Evolutionary conservation across 768 basidiomycete genomes (phyloP).

Genomic region (Erythrobasidium yunnanense): DNA sequence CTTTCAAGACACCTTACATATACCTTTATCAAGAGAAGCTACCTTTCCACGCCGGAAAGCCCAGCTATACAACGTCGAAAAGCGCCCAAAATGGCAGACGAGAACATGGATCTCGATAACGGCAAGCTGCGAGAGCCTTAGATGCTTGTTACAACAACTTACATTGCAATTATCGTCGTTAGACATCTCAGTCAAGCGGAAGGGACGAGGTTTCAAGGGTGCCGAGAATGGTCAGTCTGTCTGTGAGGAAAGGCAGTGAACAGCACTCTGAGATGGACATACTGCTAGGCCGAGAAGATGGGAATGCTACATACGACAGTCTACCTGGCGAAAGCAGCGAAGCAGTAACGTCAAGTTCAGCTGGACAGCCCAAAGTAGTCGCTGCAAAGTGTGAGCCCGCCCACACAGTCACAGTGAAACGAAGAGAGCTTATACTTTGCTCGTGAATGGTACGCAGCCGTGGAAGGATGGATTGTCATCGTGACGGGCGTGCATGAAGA

Average conservation of each 20-base stretch:
- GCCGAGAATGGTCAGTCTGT: slow-evolving; percentile 3
- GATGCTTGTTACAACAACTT: neutral
- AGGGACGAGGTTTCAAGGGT: slow-evolving; percentile 30
- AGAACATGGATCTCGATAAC: slow-evolving; percentile 27
- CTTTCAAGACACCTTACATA: too few species aligned
- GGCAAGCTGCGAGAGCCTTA: neutral
- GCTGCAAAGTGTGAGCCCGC: slow-evolving; percentile 19
- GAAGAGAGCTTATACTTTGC: neutral
- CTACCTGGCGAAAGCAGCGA: slow-evolving; percentile 19
- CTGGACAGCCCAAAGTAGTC: slow-evolving; percentile 18
- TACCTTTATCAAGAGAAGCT: too few species aligned
- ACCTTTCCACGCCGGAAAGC: too few species aligned
- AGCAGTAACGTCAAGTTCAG: neutral
- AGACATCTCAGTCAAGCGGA: slow-evolving; percentile 28
- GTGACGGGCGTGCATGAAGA: slow-evolving; percentile 96
- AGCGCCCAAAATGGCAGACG: neutral
- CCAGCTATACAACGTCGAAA: too few species aligned
- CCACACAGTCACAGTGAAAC: neutral
- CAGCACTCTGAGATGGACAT: neutral
- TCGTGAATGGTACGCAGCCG: slow-evolving; percentile 50
- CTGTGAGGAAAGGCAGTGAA: neutral
- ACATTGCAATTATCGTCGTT: neutral
- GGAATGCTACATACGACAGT: slow-evolving; percentile 23
- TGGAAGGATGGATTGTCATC: slow-evolving; percentile 97
- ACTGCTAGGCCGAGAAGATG: slow-evolving; percentile 26